Conservation (phyloP, 768 basidiomycete genomes). For the Coprinopsis marcescibilis region DNA sequence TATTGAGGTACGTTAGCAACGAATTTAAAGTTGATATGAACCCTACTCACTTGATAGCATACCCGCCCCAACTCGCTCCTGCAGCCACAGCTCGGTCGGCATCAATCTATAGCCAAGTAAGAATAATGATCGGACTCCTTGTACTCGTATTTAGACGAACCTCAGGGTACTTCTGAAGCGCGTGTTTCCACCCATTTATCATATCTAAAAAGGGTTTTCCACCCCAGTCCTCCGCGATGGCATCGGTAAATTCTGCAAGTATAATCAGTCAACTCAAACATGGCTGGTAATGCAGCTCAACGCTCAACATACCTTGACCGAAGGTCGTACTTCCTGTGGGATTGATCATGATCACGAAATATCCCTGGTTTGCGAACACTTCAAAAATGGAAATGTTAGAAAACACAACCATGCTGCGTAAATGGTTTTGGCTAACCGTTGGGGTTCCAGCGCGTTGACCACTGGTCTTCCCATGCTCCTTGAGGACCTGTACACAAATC, state of each 20-base stretch:
- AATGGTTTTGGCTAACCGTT: constrained; percentile 43
- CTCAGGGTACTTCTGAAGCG: constrained; percentile 63
- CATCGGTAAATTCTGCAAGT: constrained; percentile 72
- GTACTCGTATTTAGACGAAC: constrained; percentile 26
- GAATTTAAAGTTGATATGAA: too few species aligned
- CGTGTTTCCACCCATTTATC: constrained; percentile 67
- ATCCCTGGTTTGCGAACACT: constrained; percentile 86
- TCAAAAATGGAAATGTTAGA: neutral
- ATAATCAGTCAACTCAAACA: neutral
- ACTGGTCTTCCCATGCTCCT: constrained; percentile 84
- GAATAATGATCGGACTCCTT: neutral
- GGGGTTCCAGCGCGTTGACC: constrained; percentile 92
- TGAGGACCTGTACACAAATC: constrained; percentile 47
- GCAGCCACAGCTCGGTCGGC: constrained; percentile 66
- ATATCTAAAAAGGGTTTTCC: constrained; percentile 82
- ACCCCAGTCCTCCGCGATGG: constrained; percentile 77
- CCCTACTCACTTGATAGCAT: constrained; percentile 78
- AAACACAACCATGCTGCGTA: neutral
- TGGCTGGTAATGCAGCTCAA: neutral
- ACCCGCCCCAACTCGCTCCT: constrained; percentile 84
- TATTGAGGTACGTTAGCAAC: too few species aligned
- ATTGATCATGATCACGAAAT: constrained; percentile 83
- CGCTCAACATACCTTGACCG: constrained; percentile 60
- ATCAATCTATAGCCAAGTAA: constrained; percentile 45
- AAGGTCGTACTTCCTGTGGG: constrained; percentile 94